Conservation (phyloP, 176 grass and related monocot genomes). For the Juncus inflexus region DNA sequence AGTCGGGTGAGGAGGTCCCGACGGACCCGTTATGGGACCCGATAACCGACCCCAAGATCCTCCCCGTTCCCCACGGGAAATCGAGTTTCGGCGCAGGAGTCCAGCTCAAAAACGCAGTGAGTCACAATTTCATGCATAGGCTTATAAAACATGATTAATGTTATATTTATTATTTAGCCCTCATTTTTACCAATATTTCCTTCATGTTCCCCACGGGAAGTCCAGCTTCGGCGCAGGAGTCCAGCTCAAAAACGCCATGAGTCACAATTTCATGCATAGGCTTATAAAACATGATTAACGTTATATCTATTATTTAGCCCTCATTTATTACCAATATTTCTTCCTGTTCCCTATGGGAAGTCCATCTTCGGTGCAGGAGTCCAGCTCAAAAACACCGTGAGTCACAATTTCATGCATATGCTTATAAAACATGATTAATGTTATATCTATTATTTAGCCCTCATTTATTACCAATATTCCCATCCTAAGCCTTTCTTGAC, state of each 20-base stretch:
- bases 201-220: constrained; percentile 65
- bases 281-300: background rate
- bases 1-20: constrained; percentile 81
- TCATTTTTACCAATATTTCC: constrained; percentile 53
- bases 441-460: too few species aligned
- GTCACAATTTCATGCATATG: constrained; percentile 17
- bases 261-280: constrained; percentile 20
- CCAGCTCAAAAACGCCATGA: constrained; percentile 97
- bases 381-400: constrained; percentile 97
- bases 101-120: constrained; percentile 98
- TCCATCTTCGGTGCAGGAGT: constrained; percentile 86
- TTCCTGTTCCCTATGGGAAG: constrained; percentile 65
- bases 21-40: constrained; percentile 82
- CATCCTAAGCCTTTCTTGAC: too few species aligned
- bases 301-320: too few species aligned
- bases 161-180: too few species aligned
- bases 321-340: constrained; percentile 49
- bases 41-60: constrained; percentile 82
- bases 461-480: constrained; percentile 49
- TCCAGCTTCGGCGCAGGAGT: constrained; percentile 86
- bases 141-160: background rate
- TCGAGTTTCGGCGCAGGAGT: constrained; percentile 92
- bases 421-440: background rate
- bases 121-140: constrained; percentile 30
- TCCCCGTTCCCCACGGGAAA: constrained; percentile 69